Conservation (phyloP, 495 filamentous ascomycete genomes). For the Penicillium lividum region DNA sequence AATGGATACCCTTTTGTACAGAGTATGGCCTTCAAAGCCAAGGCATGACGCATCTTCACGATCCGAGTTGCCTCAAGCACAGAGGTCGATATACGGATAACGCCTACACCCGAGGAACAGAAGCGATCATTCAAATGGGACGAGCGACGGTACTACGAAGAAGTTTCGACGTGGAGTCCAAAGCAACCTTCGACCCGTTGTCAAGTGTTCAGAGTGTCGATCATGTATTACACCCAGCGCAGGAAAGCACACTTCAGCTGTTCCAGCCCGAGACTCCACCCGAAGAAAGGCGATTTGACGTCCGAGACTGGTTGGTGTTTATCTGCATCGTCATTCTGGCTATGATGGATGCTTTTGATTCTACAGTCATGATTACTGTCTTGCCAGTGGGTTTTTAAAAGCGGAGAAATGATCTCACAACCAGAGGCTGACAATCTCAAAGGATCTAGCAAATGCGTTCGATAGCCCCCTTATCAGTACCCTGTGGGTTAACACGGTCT, state of each 20-base stretch:
- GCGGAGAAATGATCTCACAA: constrained; percentile 1
- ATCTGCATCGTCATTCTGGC: constrained; percentile 35
- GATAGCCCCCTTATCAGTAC: constrained; percentile 30
- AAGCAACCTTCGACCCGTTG: constrained; percentile 17
- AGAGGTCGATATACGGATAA: background rate
- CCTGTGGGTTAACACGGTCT: constrained; percentile 45
- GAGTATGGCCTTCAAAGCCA: background rate
- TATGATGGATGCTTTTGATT: constrained; percentile 45
- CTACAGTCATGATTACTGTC: constrained; percentile 36
- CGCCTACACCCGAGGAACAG: background rate
- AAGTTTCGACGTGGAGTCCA: constrained; percentile 21
- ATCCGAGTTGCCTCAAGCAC: background rate
- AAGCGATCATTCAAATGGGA: constrained; percentile 21
- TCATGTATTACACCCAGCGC: constrained; percentile 15
- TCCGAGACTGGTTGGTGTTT: constrained; percentile 38
- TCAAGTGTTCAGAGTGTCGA: constrained; percentile 26
- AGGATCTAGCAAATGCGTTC: constrained; percentile 34
- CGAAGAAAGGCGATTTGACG: constrained; percentile 26
- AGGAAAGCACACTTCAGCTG: constrained; percentile 26
- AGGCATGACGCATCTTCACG: background rate
- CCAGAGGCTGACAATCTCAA: background rate
- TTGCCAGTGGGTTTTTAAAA: constrained; percentile 21
- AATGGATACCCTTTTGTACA: background rate
- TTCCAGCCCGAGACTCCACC: constrained; percentile 15
- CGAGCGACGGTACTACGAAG: constrained; percentile 9